Percentiles rank a stretch among this genome's conserved stretches.
These are phyloP conservation scores for Fusarium illudens DNA, from an alignment of 2,329 filamentous ascomycete species.

Conservation along the genomic window DNA sequence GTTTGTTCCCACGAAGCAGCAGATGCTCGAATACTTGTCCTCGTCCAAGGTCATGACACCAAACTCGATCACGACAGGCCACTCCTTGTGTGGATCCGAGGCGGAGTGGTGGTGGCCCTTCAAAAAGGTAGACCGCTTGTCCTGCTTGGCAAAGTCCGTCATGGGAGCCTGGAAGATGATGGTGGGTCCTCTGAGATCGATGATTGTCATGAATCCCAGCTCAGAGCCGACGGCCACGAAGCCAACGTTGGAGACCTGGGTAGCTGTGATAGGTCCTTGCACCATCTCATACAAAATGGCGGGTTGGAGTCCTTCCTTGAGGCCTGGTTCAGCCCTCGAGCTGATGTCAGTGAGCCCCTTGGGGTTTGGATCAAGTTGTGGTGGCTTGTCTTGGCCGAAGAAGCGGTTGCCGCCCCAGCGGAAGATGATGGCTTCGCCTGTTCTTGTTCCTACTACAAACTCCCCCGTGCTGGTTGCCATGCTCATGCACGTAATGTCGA, in stretches of 20 bases:
- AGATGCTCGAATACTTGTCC: conserved; percentile 95
- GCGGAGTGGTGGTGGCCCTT: conserved; percentile 50
- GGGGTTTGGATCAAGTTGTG: conserved; percentile 65
- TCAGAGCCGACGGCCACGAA: conserved; percentile 91
- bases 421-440: conserved; percentile 88
- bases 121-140: conserved; percentile 78
- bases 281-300: conserved; percentile 83
- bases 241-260: conserved; percentile 90
- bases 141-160: conserved; percentile 77
- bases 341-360: conserved; percentile 80
- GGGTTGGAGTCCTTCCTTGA: conserved; percentile 85
- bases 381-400: conserved; percentile 67
- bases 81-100: conserved; percentile 66
- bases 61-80: conserved; percentile 85
- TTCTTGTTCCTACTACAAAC: conserved; percentile 80
- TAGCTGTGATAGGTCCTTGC: conserved; percentile 79
- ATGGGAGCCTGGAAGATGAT: conserved; percentile 81
- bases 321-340: conserved; percentile 71
- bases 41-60: conserved; percentile 91
- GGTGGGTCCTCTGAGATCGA: conserved; percentile 87
- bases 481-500: conserved; percentile 81
- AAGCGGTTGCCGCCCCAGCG: conserved; percentile 85
- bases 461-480: conserved; percentile 85
- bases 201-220: conserved; percentile 78
- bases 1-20: conserved; percentile 90